Base-by-base conservation (phyloP, 2,329 filamentous ascomycete species). In the Fusarium tanahbumbuense region DNA sequence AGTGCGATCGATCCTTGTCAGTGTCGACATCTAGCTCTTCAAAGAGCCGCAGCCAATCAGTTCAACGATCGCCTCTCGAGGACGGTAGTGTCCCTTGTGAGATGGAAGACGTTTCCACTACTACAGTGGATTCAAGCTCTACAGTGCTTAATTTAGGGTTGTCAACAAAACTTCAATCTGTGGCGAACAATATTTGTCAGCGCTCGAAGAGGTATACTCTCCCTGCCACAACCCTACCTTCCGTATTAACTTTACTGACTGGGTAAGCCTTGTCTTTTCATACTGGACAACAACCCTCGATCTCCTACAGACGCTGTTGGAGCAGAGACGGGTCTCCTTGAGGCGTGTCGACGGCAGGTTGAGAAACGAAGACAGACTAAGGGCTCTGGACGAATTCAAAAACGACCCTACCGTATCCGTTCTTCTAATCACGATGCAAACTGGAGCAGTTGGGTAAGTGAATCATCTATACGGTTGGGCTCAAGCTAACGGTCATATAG, bases 51-150 rank as follows among this genome's bases (percentile, higher is more conserved):
- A 46, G 44, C 3, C 23, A 27, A 46, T 46, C 44, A n/a, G 18
- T 15, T 1, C 44, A 27, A 27, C 5, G 0, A 9, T 46, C 23
- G 3, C 23, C 44, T 0, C 8, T 15, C 0, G 18, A 0, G 3
- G 12, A 27, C 6, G 10, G 3, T 4, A 27, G 18, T 46, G 11
- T 18, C 4, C 6, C 11, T 15, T 13, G 6, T 46, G 11, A 46
- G 7, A 45, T 45, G 22, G 22, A 25, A 32, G 13, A 5, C 1
- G 15, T 32, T 32, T 16, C 13, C 13, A 32, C 30, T 32, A 32
- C 30, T 16, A 0, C 13, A 8, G 5, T 32, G 4, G 42, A 25
- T 11, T 4, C 9, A 23, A 25, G 6, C 3, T 5, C 44, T 10
- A 2, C 23, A 1, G n/a, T 1, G 44, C 10, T 4, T 13, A 11